These are phyloP conservation scores for Adansonia madagascariensis DNA, from an alignment of 441 rosid genomes.

Conservation along the genomic window DNA sequence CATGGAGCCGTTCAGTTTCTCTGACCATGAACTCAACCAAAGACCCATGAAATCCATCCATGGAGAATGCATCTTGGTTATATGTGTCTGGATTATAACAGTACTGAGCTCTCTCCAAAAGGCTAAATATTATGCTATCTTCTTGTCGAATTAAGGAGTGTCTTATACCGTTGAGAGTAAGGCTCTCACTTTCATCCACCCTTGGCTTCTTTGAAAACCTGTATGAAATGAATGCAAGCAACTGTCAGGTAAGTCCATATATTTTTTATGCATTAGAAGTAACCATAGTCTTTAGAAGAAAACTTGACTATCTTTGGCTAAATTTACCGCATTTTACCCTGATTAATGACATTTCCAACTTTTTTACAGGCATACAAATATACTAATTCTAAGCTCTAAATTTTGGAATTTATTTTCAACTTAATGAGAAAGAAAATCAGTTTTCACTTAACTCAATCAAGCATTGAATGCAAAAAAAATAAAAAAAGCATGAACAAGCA, in stretches of 20 bases:
- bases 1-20: slow-evolving; percentile 89
- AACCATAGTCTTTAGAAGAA: not conserved
- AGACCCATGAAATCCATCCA: slow-evolving; percentile 83
- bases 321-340: not conserved
- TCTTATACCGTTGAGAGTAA: slow-evolving; percentile 80
- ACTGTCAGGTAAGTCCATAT: not conserved
- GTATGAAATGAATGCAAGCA: not conserved
- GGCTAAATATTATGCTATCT: slow-evolving; percentile 89
- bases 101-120: slow-evolving; percentile 83
- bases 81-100: slow-evolving; percentile 76
- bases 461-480: not conserved
- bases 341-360: slow-evolving; percentile 3
- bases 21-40: slow-evolving; percentile 79
- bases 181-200: slow-evolving; percentile 74
- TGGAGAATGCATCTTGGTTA: slow-evolving; percentile 63
- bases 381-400: not conserved
- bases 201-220: slow-evolving; percentile 41
- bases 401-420: not conserved
- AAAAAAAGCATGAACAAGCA: not conserved
- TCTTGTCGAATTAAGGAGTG: slow-evolving; percentile 80
- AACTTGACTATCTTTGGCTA: not conserved
- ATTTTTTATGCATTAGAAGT: not conserved
- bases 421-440: not conserved
- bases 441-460: not conserved
- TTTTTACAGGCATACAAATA: not conserved